Base-by-base conservation (phyloP, 2,329 filamentous ascomycete genomes). In the Paracamarosporium sp. region DNA sequence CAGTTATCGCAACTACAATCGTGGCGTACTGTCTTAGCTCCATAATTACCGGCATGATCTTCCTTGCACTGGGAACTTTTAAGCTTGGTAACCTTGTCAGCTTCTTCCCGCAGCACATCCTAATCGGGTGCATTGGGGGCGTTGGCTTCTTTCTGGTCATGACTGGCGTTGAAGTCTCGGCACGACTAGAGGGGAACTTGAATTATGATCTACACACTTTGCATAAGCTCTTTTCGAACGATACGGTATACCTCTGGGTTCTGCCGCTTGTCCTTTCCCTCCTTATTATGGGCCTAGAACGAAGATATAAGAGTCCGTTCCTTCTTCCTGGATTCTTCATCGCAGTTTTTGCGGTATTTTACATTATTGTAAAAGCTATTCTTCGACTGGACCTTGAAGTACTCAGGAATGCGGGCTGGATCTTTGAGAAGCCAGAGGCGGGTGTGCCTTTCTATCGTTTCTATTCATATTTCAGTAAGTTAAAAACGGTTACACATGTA, bases 361-460 rank as follows among this genome's bases (percentile, higher is more conserved):
- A 95, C 76, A 84, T 92, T 62, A 85, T 92, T 52, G 90, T 95
- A 13, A 81, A 88, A 25, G 85, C 85, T 1, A 81, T 94, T 7
- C 86, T 92, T 45, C 82, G 83, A 17, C 80, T 96, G 50, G 82
- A 90, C 38, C 82, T 92, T 58, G 83, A 86, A 35, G 81, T 82
- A 12, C 79, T 98, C 43, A 88, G 93, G 52, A 77, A 85, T 9
- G 80, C 83, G 47, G 95, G 95, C 17, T 99, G 95, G 95, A 90
- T 98, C 11, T 99, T 99, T 68, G 86, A 92, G 67, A 90, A 90
- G 0, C 94, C 95, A 1, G 89, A 90, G 44, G 89, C 89, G 9
- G 90, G 87, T 12, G 92, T 96, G 67, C 93, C 95, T 0, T 99
- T 96, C 87, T 99, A 95, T 86, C 93, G 95, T 73, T 99, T 99